phyloP scores from a whole-genome alignment of 192 early-diverging fungal species.

The Rhizoclosmatium globosum region DNA sequence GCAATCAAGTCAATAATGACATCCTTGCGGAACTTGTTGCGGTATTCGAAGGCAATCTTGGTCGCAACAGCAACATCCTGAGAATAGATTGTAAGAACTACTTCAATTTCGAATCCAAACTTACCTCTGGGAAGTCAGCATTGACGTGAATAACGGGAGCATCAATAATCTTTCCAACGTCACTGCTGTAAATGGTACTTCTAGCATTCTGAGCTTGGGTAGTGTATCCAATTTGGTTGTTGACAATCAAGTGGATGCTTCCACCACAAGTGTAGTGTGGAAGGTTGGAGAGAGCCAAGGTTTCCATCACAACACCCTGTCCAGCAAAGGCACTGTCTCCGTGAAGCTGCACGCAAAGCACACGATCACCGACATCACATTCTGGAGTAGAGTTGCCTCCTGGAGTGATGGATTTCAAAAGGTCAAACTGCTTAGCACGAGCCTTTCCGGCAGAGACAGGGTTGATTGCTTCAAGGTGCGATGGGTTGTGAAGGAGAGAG shows the following conservation, averaged over 20 bases:
- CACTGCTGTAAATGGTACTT: slow-evolving; percentile 89
- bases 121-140: slow-evolving; percentile 83
- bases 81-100: neutral
- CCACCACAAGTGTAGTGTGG: slow-evolving; percentile 96
- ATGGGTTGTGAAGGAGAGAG: slow-evolving; percentile 95
- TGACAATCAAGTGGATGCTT: slow-evolving; percentile 96
- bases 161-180: slow-evolving; percentile 97
- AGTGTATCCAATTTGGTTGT: slow-evolving; percentile 96
- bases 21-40: slow-evolving; percentile 93
- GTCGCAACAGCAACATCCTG: slow-evolving; percentile 89
- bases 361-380: slow-evolving; percentile 91
- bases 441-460: slow-evolving; percentile 96
- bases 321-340: slow-evolving; percentile 84
- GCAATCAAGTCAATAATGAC: slow-evolving; percentile 94
- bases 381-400: slow-evolving; percentile 26
- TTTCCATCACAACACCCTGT: slow-evolving; percentile 92
- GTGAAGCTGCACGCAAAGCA: slow-evolving; percentile 94
- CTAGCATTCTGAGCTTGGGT: slow-evolving; percentile 96
- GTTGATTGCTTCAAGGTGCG: slow-evolving; percentile 95
- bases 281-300: slow-evolving; percentile 93
- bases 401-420: slow-evolving; percentile 29
- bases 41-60: slow-evolving; percentile 86
- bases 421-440: slow-evolving; percentile 90
- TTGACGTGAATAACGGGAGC: slow-evolving; percentile 97
- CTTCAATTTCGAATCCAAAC: neutral